Evolutionary conservation across 345 rosid species (phyloP), one percentile per base, ranked within the genome.

Genomic region (Boechera stricta): DNA sequence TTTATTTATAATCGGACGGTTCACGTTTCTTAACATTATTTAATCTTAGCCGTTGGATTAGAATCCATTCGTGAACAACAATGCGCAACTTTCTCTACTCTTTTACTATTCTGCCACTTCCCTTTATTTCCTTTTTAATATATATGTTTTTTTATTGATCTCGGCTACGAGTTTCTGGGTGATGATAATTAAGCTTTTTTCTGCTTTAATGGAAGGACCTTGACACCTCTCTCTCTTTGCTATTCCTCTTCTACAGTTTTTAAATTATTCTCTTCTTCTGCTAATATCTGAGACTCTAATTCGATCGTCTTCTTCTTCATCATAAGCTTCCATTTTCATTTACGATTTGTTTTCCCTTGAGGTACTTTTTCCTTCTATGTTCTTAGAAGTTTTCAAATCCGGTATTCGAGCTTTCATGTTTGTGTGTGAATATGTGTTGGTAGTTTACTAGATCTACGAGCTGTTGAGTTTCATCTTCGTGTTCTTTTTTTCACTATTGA

Each of bases 161-260:
- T 74, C 76, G 62, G 71, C 76, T 68, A 53, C 76, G 82, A 74
- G 79, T 74, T 79, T 69, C 76, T 75, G 72, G 61, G 79, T 79
- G 64, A 63, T 69, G 71, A 63, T 69, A 63, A 63, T 69, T 74
- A 62, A 67, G 64, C 53, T 73, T 86, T 77, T 79, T 83, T 84
- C 79, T 78, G 85, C 76, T 85, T 79, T 76, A 86, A 87, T 89
- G 90, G 89, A 74, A 85, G 87, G 83, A 13, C 85, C 91, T 81
- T 89, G 73, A 81, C 42, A 69, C 56, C 56, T 57, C 57, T 75
- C 3, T 64, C 64, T 54, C 69, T 67, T 4, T 53, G 42, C 16
- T 75, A 7, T 28, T 47, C 48, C 1, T 48, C 67, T 32, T 38
- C 60, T 54, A 67, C 81, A 67, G 64, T 77, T 47, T 82, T 39